Percentiles rank a stretch among this genome's conserved stretches.
Conservation (phyloP, 1,284 basidiomycete species). For the Boletus semigastroideus region DNA sequence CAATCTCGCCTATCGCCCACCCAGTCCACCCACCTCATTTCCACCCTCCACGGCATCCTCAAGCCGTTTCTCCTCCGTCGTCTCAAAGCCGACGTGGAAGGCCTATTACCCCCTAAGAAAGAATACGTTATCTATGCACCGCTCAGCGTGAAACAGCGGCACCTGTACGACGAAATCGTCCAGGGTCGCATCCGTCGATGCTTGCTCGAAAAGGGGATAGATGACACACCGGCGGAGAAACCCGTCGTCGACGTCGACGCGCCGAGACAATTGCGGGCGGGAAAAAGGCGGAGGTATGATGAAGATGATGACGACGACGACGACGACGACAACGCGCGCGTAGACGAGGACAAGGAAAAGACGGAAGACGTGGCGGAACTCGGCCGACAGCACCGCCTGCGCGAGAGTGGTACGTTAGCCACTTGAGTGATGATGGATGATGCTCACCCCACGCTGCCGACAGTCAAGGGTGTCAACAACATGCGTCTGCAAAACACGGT, state of each 20-base stretch:
- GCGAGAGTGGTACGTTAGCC: conserved; percentile 52
- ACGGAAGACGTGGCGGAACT: conserved; percentile 42
- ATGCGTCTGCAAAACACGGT: conserved; percentile 91
- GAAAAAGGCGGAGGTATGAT: conserved; percentile 30
- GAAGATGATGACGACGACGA: conserved; percentile 58
- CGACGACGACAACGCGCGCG: conserved; percentile 65
- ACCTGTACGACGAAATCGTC: conserved; percentile 81
- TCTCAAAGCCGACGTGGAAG: conserved; percentile 90
- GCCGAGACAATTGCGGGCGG: conserved; percentile 35
- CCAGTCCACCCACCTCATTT: conserved; percentile 69
- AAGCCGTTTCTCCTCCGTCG: conserved; percentile 95
- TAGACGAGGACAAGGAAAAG: conserved; percentile 50
- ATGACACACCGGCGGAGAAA: conserved; percentile 18
- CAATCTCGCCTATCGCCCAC: conserved; percentile 56
- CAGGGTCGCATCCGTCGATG: conserved; percentile 65
- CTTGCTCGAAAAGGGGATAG: conserved; percentile 49
- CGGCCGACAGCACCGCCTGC: conserved; percentile 54
- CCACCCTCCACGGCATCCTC: conserved; percentile 85
- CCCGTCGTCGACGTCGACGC: conserved; percentile 29
- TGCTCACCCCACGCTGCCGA: not conserved
- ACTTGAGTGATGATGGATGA: not conserved
- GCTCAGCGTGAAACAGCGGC: conserved; percentile 77
- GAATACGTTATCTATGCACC: conserved; percentile 95
- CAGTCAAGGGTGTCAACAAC: conserved; percentile 84
- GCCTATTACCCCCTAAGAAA: conserved; percentile 85